Conservation (phyloP, 2,329 filamentous ascomycete genomes). For the Orbilia ellipsospora region DNA sequence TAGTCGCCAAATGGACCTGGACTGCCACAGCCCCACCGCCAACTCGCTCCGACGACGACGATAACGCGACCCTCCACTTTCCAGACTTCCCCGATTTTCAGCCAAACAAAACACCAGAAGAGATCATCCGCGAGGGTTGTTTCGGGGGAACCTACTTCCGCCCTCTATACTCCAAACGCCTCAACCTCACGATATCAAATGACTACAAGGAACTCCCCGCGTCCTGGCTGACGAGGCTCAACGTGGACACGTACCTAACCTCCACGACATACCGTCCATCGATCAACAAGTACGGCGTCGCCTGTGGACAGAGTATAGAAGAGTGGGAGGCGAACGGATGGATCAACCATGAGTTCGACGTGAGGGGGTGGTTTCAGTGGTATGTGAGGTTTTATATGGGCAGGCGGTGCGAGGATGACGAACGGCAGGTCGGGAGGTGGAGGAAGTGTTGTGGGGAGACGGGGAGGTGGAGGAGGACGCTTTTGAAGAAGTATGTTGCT, state of each 20-base stretch:
- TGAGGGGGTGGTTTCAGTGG: constrained; percentile 71
- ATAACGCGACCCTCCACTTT: constrained; percentile 66
- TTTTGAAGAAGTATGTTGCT: constrained; percentile 68
- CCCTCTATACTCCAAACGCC: constrained; percentile 64
- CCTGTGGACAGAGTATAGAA: constrained; percentile 68
- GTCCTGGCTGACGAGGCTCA: constrained; percentile 64
- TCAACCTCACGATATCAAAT: constrained; percentile 63
- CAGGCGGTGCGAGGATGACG: constrained; percentile 67
- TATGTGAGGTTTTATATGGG: constrained; percentile 68
- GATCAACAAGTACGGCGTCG: constrained; percentile 68
- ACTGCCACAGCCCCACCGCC: constrained; percentile 62
- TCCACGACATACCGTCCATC: constrained; percentile 64
- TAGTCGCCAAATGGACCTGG: constrained; percentile 61
- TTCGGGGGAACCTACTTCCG: constrained; percentile 69
- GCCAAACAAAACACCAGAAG: constrained; percentile 68
- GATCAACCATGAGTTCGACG: constrained; percentile 68
- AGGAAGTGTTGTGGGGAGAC: constrained; percentile 67
- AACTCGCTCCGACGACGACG: constrained; percentile 63
- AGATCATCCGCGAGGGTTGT: constrained; percentile 67
- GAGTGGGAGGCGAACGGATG: constrained; percentile 69
- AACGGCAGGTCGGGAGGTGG: constrained; percentile 68
- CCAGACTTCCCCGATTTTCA: constrained; percentile 63
- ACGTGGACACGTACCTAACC: constrained; percentile 63
- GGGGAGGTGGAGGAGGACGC: constrained; percentile 66
- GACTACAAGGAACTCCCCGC: constrained; percentile 66